Base-by-base conservation (phyloP, 2,329 filamentous ascomycete genomes). In the Pestalotiopsis sp. region DNA sequence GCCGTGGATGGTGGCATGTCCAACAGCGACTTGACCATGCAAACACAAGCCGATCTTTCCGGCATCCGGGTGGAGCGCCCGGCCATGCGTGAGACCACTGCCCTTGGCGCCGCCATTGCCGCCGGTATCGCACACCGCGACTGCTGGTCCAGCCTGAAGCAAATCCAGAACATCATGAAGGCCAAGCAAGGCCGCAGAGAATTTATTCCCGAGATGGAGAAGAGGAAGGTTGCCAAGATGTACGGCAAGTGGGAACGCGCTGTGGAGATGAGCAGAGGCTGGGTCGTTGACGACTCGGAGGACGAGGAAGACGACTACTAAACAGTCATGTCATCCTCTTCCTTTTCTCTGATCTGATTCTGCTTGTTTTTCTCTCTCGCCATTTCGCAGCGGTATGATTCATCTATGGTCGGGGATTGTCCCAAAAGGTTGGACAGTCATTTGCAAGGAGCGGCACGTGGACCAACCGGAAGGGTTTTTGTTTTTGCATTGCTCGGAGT, bases 1-100 rank as follows among this genome's bases (percentile, higher is more conserved):
- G 91, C 92, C 40, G 94, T 97, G 57, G 94, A 97, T 76, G 94
- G 94, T 67, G 94, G 94, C 68, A 93, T 97, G 86, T 94, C 91
- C 74, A 95, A 93, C 80, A 95, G 92, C 11, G 91, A 94, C 76
- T 85, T 97, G 67, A 94, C 91, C 81, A 97, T 97, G 94, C 94
- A 91, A 85, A 94, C 92, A 4, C 94, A 97, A 85, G 91, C 94
- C 70, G 91, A 97, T 80, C 87, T 97, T 64, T 93, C 92, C 73
- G 82, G 90, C 67, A 96, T 97, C 72, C 91, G 91, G 35, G 92
- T 97, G 69, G 89, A 94, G 78, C 89, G 94, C 26, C 94, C 94
- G 0, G 86, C 89, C 67, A 97, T 97, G 94, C 91, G 92, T 67
- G 94, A 97, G 82, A 97, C 94, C 3, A 97, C 94, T 1, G 92